Base-by-base conservation (phyloP, 345 rosid species). In the Citrus trifoliata region DNA sequence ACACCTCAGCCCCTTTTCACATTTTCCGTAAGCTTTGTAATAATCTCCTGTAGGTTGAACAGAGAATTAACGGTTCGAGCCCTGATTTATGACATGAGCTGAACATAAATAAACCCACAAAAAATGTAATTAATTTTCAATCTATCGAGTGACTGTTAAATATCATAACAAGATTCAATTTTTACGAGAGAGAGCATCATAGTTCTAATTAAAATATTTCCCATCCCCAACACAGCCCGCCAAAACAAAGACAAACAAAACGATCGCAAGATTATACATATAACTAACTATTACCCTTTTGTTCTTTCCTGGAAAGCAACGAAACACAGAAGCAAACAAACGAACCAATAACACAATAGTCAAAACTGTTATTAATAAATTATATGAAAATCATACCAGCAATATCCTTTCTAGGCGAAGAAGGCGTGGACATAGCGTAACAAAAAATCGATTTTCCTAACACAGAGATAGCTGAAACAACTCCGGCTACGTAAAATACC, bases 401-500 rank as follows among this genome's bases (percentile, higher is more conserved):
- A 78, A 87, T 56, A 5, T 84, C 89, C 78, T 91, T 90, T 13
- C 81, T 67, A 21, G 87, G 82, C 62, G 89, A 55, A 10, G 94
- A 70, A 38, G 90, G 84, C 0, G 91, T 88, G 0, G 90, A 86
- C 83, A 82, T 81, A 77, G 83, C 90, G 83, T 85, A 87, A 66
- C 88, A 86, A 76, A 96, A 67, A 18, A 94, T 76, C 0, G 93
- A 87, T 70, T 93, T 90, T 2, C 93, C 93, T 22, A 90, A 70
- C 86, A 91, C 74, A 37, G 98, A 93, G 75, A 96, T 79, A 10
- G 89, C 73, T 5, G 99, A 88, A 19, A 96, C 91, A 68, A 93
- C 73, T 40, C 97, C 99, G 3, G 88, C 99, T 59, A 94, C 91
- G 63, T 93, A 94, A 48, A 94, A 84, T 71, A 90, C 78, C 92